These are phyloP conservation scores for Leucogyrophana mollusca DNA, from an alignment of 768 basidiomycete species.

Conservation along the genomic window DNA sequence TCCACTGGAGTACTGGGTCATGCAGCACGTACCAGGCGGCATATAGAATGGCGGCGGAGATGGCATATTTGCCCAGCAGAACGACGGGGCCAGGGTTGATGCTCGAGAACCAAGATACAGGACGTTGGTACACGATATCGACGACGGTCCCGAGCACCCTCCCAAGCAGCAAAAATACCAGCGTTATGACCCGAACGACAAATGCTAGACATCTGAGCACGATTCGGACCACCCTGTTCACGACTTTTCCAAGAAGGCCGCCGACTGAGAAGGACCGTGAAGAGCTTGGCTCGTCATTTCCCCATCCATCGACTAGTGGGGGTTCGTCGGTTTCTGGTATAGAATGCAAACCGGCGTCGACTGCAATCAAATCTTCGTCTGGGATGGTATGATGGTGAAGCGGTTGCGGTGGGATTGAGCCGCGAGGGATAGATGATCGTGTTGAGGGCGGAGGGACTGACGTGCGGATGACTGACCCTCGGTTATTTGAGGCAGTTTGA, in stretches of 20 bases:
- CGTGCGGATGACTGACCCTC: slow-evolving; percentile 27
- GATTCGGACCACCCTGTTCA: slow-evolving; percentile 35
- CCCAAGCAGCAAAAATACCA: slow-evolving; percentile 43
- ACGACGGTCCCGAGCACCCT: slow-evolving; percentile 47
- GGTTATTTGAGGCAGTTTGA: slow-evolving; percentile 33
- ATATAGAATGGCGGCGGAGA: slow-evolving; percentile 43
- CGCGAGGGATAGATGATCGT: slow-evolving; percentile 35
- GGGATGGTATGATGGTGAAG: slow-evolving; percentile 12
- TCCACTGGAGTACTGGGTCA: slow-evolving; percentile 29
- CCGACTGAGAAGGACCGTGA: slow-evolving; percentile 42
- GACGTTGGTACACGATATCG: slow-evolving; percentile 49
- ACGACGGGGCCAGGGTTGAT: slow-evolving; percentile 30
- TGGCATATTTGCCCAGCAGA: slow-evolving; percentile 38
- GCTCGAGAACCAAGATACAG: slow-evolving; percentile 38
- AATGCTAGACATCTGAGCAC: slow-evolving; percentile 24
- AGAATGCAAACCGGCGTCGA: slow-evolving; percentile 55
- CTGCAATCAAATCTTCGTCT: slow-evolving; percentile 30
- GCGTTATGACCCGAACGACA: slow-evolving; percentile 26
- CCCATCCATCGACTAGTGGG: slow-evolving; percentile 23
- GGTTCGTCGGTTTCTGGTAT: slow-evolving; percentile 68
- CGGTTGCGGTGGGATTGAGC: slow-evolving; percentile 42
- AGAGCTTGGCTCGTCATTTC: slow-evolving; percentile 18
- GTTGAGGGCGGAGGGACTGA: slow-evolving; percentile 36
- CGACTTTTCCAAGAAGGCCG: slow-evolving; percentile 40
- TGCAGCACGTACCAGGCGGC: slow-evolving; percentile 45